Evolutionary conservation across 257 asterid species (phyloP), one percentile per base, ranked within the genome.

Genomic region (Striga asiatica): DNA sequence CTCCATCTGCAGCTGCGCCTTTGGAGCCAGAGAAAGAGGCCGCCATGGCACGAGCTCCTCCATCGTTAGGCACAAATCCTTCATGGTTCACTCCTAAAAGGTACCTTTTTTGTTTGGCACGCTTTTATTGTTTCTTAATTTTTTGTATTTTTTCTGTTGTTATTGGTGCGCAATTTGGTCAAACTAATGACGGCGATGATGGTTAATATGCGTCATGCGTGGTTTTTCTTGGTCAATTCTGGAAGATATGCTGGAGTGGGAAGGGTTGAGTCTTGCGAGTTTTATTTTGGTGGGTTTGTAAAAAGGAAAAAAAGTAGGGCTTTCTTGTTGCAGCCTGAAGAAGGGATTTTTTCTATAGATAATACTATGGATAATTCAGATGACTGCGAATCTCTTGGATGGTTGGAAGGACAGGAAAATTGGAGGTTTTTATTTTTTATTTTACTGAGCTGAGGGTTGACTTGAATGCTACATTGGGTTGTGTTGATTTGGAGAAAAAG

Each of bases 31-130:
- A 55, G 65, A 35, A 57, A 47, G 64, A 19, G 64, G 24, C 62
- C 19, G 72, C 12, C 24, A 78, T 73, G 79, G 74, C 81, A 8
- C 52, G 53, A 69, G 69, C 66, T 65, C 23, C 74, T 4, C 18
- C 66, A 53, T 9, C 74, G n/a, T 50, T 61, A 42, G 56, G 51
- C 52, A 9, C 71, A 4, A 62, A 68, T n/a, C 78, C 80, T 62
- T 79, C 88, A 37, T 79, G 93, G 88, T 75, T 78, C 64, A 80
- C 93, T 38, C 76, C 85, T 8, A 78, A 80, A 71, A 80, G 83
- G 93, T 83, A 19, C 41, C 3, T 2, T 14, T 34, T 50, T 46
- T 48, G 13, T 0, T 61, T 53, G 16, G 0, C 61, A 24, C 42
- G n/a, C n/a, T 19, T 50, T 4, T 41, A n/a, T 19, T 24, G 9